Conservation (phyloP, 371 early-diverging fungal genomes). For the Basidiobolus meristosporus region DNA sequence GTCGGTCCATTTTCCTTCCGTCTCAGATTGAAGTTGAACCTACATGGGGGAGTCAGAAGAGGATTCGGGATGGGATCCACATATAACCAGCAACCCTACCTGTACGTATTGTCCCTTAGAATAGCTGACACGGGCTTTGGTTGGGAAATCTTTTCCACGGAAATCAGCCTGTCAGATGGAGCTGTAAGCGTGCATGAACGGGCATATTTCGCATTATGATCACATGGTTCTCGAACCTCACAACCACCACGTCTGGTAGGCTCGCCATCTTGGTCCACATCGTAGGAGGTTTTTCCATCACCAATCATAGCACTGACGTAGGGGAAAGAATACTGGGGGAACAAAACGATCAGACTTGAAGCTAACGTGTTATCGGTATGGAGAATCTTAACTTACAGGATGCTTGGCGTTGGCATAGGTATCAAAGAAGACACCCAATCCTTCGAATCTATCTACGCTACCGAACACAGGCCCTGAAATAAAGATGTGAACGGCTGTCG, state of each 20-base stretch:
- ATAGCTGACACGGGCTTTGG: conserved; percentile 62
- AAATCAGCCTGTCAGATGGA: conserved; percentile 30
- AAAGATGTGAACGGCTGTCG: neutral
- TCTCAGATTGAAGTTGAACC: conserved; percentile 36
- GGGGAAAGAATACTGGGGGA: conserved; percentile 42
- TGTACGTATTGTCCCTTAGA: conserved; percentile 40
- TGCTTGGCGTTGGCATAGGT: conserved; percentile 81
- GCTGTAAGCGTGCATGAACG: too few relatives aligned
- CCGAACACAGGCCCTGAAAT: conserved; percentile 77
- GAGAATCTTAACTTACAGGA: conserved; percentile 21
- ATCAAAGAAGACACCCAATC: conserved; percentile 90
- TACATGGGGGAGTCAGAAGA: conserved; percentile 1
- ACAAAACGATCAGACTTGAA: neutral
- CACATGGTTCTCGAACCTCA: conserved; percentile 26
- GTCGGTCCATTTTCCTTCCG: conserved; percentile 45
- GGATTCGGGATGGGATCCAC: neutral
- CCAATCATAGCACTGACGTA: conserved; percentile 84
- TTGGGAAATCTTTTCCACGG: conserved; percentile 37
- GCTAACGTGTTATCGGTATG: neutral
- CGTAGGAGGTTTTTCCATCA: conserved; percentile 70
- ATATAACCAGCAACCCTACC: conserved; percentile 12
- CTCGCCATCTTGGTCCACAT: conserved; percentile 65
- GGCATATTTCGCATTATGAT: too few relatives aligned
- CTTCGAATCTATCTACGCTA: conserved; percentile 64
- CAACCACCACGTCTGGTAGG: conserved; percentile 42